phyloP scores from a whole-genome alignment of 192 early-diverging fungal species.

The Diversispora eburnea region DNA sequence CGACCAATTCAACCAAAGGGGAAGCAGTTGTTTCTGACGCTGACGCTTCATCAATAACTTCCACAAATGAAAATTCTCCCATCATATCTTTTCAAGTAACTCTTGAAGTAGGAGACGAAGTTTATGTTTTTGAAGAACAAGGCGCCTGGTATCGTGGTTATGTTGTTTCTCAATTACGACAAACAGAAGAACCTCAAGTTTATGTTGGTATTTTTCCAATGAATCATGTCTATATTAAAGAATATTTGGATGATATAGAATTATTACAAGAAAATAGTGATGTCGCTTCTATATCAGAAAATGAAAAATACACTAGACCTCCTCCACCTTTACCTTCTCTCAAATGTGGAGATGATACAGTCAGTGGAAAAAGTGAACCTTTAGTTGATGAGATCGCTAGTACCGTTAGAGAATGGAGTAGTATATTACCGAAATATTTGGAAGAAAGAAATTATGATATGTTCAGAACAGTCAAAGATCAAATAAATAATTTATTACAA shows the following conservation, averaged over 20 bases:
- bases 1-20: background rate
- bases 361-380: conserved; percentile 52
- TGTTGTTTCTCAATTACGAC: conserved; percentile 45
- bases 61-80: conserved; percentile 3
- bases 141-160: conserved; percentile 61
- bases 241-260: conserved; percentile 35
- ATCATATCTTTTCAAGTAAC: conserved; percentile 25
- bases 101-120: conserved; percentile 54
- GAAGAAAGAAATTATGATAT: conserved; percentile 49
- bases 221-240: conserved; percentile 52
- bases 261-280: background rate
- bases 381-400: conserved; percentile 67
- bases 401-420: conserved; percentile 59
- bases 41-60: conserved; percentile 22
- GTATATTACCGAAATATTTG: conserved; percentile 49
- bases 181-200: conserved; percentile 38
- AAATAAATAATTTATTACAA: conserved; percentile 59
- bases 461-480: conserved; percentile 49
- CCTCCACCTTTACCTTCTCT: conserved; percentile 42
- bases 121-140: conserved; percentile 55
- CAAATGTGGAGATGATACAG: conserved; percentile 49
- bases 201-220: conserved; percentile 52
- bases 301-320: background rate
- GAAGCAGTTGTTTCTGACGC: background rate
- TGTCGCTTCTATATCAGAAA: background rate